phyloP scores from a whole-genome alignment of 2,329 filamentous ascomycete species.

The Trichoderma brevicompactum region DNA sequence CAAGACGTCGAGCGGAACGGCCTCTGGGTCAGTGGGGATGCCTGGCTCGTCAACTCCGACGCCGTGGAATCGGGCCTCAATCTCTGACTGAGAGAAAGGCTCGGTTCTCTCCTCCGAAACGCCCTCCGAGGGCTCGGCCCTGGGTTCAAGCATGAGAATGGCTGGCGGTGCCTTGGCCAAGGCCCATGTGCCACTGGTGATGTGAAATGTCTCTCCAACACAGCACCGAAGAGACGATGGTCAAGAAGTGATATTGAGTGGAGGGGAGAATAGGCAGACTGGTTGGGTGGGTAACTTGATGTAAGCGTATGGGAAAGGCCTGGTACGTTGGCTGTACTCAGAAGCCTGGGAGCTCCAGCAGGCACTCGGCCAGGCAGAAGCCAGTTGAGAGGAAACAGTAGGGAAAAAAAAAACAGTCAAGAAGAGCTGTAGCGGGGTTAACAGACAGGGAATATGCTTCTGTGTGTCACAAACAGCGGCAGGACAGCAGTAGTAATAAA shows the following conservation, averaged over 20 bases:
- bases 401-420: background rate
- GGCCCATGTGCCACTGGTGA: constrained; percentile 34
- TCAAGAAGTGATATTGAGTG: constrained; percentile 8
- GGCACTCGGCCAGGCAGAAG: constrained; percentile 30
- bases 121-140: constrained; percentile 44
- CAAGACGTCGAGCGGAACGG: constrained; percentile 59
- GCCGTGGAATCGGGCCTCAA: constrained; percentile 54
- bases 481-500: constrained; percentile 9
- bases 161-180: constrained; percentile 31
- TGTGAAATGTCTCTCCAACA: constrained; percentile 12
- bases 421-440: constrained; percentile 17
- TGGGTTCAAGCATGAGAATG: constrained; percentile 52
- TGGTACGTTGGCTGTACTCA: constrained; percentile 16
- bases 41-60: constrained; percentile 52
- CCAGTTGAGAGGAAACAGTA: background rate
- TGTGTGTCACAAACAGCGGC: constrained; percentile 25
- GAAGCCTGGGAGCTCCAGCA: constrained; percentile 14
- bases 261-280: constrained; percentile 24
- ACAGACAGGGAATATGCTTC: constrained; percentile 9
- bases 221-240: constrained; percentile 11
- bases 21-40: constrained; percentile 45
- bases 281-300: constrained; percentile 24
- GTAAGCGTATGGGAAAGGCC: background rate
- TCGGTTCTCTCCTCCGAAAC: constrained; percentile 59
- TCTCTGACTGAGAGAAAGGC: constrained; percentile 61